A percentile compares a stretch with the other conserved stretches of the same genome.
Evolutionary conservation across 2,329 filamentous ascomycete genomes (phyloP).

Genomic region (Chaetothyriales sp.): DNA sequence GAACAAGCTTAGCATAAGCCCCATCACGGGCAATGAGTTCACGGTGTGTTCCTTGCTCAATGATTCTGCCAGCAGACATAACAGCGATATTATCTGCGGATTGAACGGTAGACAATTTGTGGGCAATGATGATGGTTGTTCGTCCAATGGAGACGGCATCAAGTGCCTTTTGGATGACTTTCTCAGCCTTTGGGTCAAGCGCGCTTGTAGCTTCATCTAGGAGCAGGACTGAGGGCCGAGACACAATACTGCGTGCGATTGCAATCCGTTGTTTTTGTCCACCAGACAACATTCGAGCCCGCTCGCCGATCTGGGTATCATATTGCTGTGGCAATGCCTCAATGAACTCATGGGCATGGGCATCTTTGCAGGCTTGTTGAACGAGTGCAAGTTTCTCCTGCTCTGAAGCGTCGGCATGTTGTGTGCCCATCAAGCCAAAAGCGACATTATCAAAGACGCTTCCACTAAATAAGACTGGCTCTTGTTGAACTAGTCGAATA

Average conservation of each 20-base stretch:
- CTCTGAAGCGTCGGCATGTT: conserved; percentile 45
- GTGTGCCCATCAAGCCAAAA: conserved; percentile 51
- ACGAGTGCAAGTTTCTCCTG: conserved; percentile 59
- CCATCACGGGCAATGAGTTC: too few relatives aligned
- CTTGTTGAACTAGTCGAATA: conserved; percentile 78
- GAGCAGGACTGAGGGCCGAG: conserved; percentile 40
- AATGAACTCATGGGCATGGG: conserved; percentile 38
- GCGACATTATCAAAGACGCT: conserved; percentile 80
- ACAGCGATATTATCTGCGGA: conserved; percentile 56
- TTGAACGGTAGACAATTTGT: conserved; percentile 26
- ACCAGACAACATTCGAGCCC: conserved; percentile 39
- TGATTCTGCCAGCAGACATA: conserved; percentile 44
- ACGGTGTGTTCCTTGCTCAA: conserved; percentile 47
- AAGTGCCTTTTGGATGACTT: conserved; percentile 30
- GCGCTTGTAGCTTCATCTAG: conserved; percentile 47
- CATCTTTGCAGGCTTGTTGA: conserved; percentile 56
- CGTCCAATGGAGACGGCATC: conserved; percentile 21
- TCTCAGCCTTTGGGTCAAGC: conserved; percentile 39
- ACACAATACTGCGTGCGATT: conserved; percentile 42
- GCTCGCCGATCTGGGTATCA: conserved; percentile 38
- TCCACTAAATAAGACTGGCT: conserved; percentile 84
- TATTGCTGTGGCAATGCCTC: too few relatives aligned
- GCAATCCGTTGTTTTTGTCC: conserved; percentile 45
- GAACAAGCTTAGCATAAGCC: too few relatives aligned
- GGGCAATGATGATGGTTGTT: conserved; percentile 28